Percentiles rank a stretch among this genome's conserved stretches.
Conservation (phyloP, 345 rosid genomes). For the Acer yangbiense region DNA sequence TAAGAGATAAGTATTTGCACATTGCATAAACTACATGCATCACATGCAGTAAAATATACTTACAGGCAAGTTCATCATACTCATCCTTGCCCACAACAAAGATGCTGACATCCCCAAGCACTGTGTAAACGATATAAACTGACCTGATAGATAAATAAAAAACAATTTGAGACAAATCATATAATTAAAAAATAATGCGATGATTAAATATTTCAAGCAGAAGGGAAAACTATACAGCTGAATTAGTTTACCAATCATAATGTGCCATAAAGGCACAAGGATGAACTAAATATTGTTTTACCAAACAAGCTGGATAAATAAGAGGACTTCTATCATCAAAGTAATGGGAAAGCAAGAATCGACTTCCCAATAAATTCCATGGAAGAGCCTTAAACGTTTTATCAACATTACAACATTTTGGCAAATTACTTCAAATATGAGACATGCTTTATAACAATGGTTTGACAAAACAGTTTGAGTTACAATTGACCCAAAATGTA, state of each 20-base stretch:
- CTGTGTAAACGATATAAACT: conserved; percentile 85
- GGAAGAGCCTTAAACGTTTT: not conserved
- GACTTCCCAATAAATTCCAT: not conserved
- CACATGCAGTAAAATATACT: conserved; percentile 30
- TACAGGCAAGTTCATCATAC: conserved; percentile 98
- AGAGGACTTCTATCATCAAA: not conserved
- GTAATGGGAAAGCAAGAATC: not conserved
- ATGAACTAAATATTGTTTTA: not conserved
- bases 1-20: not conserved
- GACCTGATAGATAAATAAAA: conserved; percentile 54
- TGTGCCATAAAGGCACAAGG: not conserved
- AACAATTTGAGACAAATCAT: not conserved
- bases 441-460: not conserved
- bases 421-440: not conserved
- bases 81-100: conserved; percentile 93
- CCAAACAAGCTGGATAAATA: not conserved
- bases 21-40: conserved; percentile 8
- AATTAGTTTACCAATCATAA: conserved; percentile 2
- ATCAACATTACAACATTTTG: not conserved
- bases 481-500: not conserved
- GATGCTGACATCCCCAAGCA: conserved; percentile 94
- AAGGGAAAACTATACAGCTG: not conserved
- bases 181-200: not conserved
- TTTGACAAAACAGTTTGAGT: not conserved
- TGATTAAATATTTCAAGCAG: conserved; percentile 2